These are phyloP conservation scores for Amphibolis antarctica DNA, from an alignment of 106 monocot genomes.

Conservation along the genomic window DNA sequence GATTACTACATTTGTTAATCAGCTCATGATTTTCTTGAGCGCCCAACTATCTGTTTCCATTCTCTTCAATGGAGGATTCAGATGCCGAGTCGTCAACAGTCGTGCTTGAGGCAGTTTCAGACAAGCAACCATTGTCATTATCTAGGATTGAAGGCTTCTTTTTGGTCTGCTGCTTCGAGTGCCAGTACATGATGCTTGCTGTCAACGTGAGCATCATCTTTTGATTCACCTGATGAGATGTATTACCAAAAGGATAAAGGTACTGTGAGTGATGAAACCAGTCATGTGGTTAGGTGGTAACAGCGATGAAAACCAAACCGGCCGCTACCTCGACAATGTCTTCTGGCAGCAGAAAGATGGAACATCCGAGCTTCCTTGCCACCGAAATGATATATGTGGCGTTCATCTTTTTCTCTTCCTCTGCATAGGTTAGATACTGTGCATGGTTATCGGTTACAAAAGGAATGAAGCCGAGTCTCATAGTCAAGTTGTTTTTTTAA, in stretches of 20 bases:
- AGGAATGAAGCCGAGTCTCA: too few relatives aligned
- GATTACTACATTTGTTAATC: background rate
- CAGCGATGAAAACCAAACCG: background rate
- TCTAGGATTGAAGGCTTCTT: constrained; percentile 34
- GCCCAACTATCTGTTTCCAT: constrained; percentile 15
- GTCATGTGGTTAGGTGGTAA: background rate
- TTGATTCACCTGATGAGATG: constrained; percentile 62
- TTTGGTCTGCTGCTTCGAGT: constrained; percentile 34
- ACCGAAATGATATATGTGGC: constrained; percentile 84
- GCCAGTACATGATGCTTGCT: constrained; percentile 93
- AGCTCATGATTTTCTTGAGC: background rate
- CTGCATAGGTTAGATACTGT: constrained; percentile 11
- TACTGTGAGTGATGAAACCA: background rate
- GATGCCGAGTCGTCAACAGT: constrained; percentile 66
- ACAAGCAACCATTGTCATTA: constrained; percentile 22
- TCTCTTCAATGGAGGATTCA: constrained; percentile 61
- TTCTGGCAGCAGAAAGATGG: constrained; percentile 87
- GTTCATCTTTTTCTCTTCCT: constrained; percentile 82
- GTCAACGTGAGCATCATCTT: constrained; percentile 93
- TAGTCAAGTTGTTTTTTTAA: too few relatives aligned
- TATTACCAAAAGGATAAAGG: background rate
- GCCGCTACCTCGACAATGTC: constrained; percentile 64
- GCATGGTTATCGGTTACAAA: too few relatives aligned
- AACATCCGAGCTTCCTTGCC: constrained; percentile 89
- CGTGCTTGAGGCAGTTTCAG: constrained; percentile 5